Evolutionary conservation across 805 yeast genomes (phyloP), one percentile per base, ranked within the genome.

Genomic region (Spathaspora boniae): DNA sequence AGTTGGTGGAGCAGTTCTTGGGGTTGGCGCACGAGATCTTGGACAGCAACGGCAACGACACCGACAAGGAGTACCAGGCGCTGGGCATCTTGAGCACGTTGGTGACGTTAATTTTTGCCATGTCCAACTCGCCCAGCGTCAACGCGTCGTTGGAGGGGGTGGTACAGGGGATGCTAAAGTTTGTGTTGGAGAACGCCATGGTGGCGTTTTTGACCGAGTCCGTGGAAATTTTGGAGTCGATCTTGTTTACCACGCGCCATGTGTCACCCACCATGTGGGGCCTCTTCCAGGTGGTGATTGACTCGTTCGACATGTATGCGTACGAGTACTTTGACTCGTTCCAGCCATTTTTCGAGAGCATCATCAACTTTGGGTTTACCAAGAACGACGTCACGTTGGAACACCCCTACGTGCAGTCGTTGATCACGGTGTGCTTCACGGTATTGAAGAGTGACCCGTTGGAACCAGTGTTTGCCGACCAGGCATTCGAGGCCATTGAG

Each of bases 1-100:
- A 77, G 53, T 65, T 83, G 50, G 78, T 80, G 11, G 79, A 79
- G 37, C 96, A 91, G 54, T 87, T 89, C 51, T 51, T 85, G 50
- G 69, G 73, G 44, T 55, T 86, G 18, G 83, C 89, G 2, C 62
- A 68, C 31, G 96, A 89, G 34, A 58, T 54, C 20, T 49, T 60
- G 35, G 65, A 60, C 3, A 41, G 45, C 35, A 28, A 38, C 26
- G 37, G 39, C 25, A 48, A 44, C 23, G 55, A 48, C 37, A 60
- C 54, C 38, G 69, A 65, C 42, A 65, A 65, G 47, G 72, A 68
- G 45, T 64, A 60, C 43, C 71, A 65, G 47, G 72, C 71, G 6
- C 51, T 62, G 23, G 72, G 72, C 25, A 56, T 67, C 14, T 53
- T 68, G 44, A 62, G 53, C 41, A 68, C 72, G 15, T 54, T 68